Conservation (phyloP, 306 rosid species). For the Rosa chinensis region DNA sequence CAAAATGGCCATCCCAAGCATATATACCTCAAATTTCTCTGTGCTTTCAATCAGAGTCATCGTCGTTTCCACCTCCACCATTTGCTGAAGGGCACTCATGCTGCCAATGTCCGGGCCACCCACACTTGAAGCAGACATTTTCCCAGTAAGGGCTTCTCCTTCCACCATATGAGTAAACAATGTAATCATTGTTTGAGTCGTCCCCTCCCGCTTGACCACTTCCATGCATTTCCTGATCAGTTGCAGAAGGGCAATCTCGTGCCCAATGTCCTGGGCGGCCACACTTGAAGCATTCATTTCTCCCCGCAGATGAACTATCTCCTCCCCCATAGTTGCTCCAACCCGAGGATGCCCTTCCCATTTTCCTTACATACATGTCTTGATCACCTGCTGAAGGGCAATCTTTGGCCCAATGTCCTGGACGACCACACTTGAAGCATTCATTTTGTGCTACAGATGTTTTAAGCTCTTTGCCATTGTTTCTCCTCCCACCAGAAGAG, state of each 20-base stretch:
- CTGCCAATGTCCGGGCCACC: background rate
- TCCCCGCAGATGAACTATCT: no score
- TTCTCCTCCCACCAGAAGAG: background rate
- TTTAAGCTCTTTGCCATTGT: background rate
- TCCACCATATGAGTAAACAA: slow-evolving; percentile 1
- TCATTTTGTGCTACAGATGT: background rate
- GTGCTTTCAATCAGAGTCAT: background rate
- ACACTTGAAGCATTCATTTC: slow-evolving; percentile 81
- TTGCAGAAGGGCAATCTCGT: slow-evolving; percentile 41
- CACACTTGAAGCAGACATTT: background rate
- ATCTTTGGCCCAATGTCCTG: background rate
- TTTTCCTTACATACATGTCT: no score
- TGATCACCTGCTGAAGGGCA: no score
- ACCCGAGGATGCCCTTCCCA: no score
- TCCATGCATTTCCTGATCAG: background rate
- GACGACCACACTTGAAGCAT: background rate
- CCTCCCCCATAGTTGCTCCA: no score
- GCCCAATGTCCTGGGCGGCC: slow-evolving; percentile 97
- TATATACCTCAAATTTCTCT: slow-evolving; percentile 47
- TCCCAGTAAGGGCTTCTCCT: background rate
- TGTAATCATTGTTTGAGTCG: background rate
- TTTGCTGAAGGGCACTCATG: slow-evolving; percentile 49
- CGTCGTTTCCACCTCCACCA: slow-evolving; percentile 33
- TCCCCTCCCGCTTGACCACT: background rate
- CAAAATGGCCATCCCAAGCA: slow-evolving; percentile 60